Percentiles rank a stretch among this genome's conserved stretches.
phyloP scores from a whole-genome alignment of 805 yeast genomes.

The Metschnikowia kunwiensis region DNA sequence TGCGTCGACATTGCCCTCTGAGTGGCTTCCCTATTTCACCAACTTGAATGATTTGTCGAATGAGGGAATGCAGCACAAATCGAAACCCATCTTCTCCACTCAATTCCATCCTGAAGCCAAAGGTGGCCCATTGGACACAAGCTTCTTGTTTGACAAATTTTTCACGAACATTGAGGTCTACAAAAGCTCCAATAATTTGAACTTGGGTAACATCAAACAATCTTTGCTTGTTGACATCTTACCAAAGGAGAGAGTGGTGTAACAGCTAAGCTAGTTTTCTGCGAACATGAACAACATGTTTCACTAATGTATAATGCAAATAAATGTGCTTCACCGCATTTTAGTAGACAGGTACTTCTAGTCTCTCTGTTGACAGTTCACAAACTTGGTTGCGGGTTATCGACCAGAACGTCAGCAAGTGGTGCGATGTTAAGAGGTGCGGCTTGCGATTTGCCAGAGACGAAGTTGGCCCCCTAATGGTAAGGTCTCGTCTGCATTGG shows the following conservation, averaged over 20 bases:
- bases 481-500: too few relatives aligned
- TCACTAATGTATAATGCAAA: too few relatives aligned
- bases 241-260: constrained; percentile 59
- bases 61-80: constrained; percentile 92
- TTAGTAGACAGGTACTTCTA: too few relatives aligned
- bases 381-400: too few relatives aligned
- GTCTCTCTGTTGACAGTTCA: too few relatives aligned
- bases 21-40: constrained; percentile 77
- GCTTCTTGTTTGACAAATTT: constrained; percentile 87
- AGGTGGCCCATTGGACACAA: constrained; percentile 96
- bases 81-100: constrained; percentile 89
- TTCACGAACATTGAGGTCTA: constrained; percentile 64
- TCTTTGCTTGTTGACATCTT: constrained; percentile 58
- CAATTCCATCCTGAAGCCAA: constrained; percentile 99
- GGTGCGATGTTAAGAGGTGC: too few relatives aligned
- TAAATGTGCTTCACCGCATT: too few relatives aligned
- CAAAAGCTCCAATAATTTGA: constrained; percentile 35
- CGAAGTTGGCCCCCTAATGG: too few relatives aligned
- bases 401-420: too few relatives aligned
- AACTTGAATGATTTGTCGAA: constrained; percentile 94
- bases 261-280: too few relatives aligned
- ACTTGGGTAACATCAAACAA: constrained; percentile 44
- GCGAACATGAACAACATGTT: too few relatives aligned
- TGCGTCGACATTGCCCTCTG: constrained; percentile 64
- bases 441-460: too few relatives aligned